These are phyloP conservation scores for Fusarium secorum DNA, from an alignment of 2,329 filamentous ascomycete genomes.

Conservation along the genomic window DNA sequence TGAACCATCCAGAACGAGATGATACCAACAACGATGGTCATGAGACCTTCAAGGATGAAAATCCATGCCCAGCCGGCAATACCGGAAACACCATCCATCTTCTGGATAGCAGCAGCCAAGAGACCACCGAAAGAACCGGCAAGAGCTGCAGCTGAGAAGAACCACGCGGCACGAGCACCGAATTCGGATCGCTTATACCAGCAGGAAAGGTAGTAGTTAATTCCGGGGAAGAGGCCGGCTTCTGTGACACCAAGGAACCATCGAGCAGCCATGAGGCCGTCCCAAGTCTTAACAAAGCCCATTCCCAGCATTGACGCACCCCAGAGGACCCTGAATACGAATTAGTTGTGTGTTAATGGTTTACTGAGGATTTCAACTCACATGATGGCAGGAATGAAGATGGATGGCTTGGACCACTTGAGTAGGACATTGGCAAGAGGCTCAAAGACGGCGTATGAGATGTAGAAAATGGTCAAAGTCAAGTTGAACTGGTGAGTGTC, in stretches of 20 bases:
- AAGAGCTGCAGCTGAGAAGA: slow-evolving; percentile 83
- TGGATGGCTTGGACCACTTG: slow-evolving; percentile 75
- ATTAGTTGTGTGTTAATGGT: slow-evolving; percentile 27
- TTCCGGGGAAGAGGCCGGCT: slow-evolving; percentile 77
- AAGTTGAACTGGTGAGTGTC: slow-evolving; percentile 73
- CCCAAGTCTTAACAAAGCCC: slow-evolving; percentile 70
- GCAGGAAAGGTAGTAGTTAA: slow-evolving; percentile 82
- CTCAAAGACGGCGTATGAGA: slow-evolving; percentile 84
- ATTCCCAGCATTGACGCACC: slow-evolving; percentile 74
- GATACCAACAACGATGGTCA: slow-evolving; percentile 73
- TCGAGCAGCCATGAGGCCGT: slow-evolving; percentile 70
- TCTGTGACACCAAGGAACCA: slow-evolving; percentile 79
- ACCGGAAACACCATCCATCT: slow-evolving; percentile 71
- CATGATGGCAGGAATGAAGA: slow-evolving; percentile 88
- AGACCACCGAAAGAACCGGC: slow-evolving; percentile 81
- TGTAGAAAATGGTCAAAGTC: slow-evolving; percentile 83
- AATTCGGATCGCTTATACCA: slow-evolving; percentile 86
- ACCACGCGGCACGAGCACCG: slow-evolving; percentile 80
- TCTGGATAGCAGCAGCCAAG: slow-evolving; percentile 73
- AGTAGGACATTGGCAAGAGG: slow-evolving; percentile 81
- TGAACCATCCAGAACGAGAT: slow-evolving; percentile 80
- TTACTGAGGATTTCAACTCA: slow-evolving; percentile 48
- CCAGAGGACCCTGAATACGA: slow-evolving; percentile 62
- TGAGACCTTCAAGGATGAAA: slow-evolving; percentile 74
- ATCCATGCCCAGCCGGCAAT: slow-evolving; percentile 70